Conservation (phyloP, 805 yeast species). For the Nakazawaea wickerhamii region DNA sequence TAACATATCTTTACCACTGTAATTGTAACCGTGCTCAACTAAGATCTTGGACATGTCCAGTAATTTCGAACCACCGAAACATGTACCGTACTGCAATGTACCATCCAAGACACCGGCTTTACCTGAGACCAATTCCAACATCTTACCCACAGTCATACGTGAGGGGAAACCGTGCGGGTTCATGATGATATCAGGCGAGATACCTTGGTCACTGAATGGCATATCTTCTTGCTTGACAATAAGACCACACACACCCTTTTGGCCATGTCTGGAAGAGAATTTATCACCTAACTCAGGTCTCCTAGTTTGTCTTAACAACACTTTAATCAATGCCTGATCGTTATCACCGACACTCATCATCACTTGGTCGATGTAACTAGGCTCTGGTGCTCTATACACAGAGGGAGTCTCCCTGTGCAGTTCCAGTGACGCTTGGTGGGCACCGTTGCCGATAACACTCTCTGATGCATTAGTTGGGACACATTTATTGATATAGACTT, state of each 20-base stretch:
- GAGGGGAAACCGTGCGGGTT: constrained; percentile 99
- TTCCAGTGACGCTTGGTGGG: constrained; percentile 37
- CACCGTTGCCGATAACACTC: constrained; percentile 41
- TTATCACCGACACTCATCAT: constrained; percentile 95
- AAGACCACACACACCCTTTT: constrained; percentile 98
- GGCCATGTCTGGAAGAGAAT: constrained; percentile 96
- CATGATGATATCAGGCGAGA: constrained; percentile 94
- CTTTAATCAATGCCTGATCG: constrained; percentile 92
- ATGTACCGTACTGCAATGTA: constrained; percentile 88
- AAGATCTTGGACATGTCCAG: constrained; percentile 91
- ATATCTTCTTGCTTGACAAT: constrained; percentile 95
- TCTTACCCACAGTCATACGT: constrained; percentile 99
- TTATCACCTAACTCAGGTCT: constrained; percentile 98
- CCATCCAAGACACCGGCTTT: constrained; percentile 97
- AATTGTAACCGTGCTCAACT: constrained; percentile 86
- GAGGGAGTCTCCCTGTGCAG: constrained; percentile 87
- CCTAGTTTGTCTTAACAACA: constrained; percentile 87
- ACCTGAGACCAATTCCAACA: constrained; percentile 94
- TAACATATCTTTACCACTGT: constrained; percentile 96
- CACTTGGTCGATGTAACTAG: constrained; percentile 92
- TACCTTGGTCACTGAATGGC: constrained; percentile 92
- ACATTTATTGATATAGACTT: constrained; percentile 87
- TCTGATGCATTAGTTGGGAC: constrained; percentile 86
- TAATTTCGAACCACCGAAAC: constrained; percentile 96
- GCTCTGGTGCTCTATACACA: constrained; percentile 90